Conservation (phyloP, 2,329 filamentous ascomycete genomes). For the Cytospora schulzeri region DNA sequence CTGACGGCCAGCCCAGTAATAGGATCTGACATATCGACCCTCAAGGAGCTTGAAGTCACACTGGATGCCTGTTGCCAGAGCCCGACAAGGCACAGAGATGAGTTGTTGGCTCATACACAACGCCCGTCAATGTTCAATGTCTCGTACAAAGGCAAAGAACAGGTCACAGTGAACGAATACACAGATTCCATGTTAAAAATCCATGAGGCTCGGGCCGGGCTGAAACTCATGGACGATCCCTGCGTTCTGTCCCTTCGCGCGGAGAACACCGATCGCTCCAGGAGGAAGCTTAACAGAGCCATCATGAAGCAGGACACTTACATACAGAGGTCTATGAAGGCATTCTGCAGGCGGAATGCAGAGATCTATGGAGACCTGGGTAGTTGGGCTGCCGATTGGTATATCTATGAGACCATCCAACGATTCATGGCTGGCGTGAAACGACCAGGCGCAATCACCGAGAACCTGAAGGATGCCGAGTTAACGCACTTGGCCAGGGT, state of each 20-base stretch:
- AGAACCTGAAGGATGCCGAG: constrained; percentile 52
- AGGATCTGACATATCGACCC: constrained; percentile 54
- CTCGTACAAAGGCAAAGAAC: constrained; percentile 34
- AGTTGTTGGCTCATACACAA: constrained; percentile 69
- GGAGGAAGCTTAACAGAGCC: constrained; percentile 41
- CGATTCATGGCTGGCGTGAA: constrained; percentile 34
- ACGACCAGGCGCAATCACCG: constrained; percentile 34
- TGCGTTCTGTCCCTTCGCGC: constrained; percentile 51
- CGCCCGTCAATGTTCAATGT: constrained; percentile 57
- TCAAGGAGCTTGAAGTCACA: constrained; percentile 67
- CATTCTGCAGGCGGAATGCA: constrained; percentile 51
- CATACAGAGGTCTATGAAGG: constrained; percentile 56
- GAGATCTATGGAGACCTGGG: constrained; percentile 63
- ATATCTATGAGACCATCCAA: constrained; percentile 54
- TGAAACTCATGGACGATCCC: constrained; percentile 65
- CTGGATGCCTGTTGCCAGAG: constrained; percentile 70
- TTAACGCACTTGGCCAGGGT: constrained; percentile 56
- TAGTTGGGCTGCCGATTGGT: constrained; percentile 69
- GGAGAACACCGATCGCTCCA: constrained; percentile 45
- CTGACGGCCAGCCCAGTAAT: constrained; percentile 80
- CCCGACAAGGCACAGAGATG: constrained; percentile 68
- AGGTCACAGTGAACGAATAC: constrained; percentile 8
- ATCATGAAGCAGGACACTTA: constrained; percentile 52
- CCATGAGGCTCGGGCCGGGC: constrained; percentile 39
- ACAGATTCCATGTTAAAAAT: constrained; percentile 50